These are phyloP conservation scores for Ogataea pini DNA, from an alignment of 805 yeast species.

Conservation along the genomic window DNA sequence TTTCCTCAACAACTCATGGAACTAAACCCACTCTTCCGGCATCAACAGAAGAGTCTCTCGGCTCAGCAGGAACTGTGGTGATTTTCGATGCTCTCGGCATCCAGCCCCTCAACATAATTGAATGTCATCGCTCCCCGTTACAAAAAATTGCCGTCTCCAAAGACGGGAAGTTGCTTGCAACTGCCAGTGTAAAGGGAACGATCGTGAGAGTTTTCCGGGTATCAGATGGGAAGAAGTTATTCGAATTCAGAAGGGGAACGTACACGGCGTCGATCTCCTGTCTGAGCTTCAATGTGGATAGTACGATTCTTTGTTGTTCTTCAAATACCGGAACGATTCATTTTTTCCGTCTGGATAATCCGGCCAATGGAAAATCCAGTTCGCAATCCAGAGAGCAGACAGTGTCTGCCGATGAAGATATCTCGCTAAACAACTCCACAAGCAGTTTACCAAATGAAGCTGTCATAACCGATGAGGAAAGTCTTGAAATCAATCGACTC, in stretches of 20 bases:
- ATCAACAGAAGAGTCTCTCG: slow-evolving; percentile 1
- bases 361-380: not conserved
- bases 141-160: slow-evolving; percentile 66
- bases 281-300: slow-evolving; percentile 70
- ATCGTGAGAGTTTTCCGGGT: slow-evolving; percentile 80
- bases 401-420: slow-evolving; percentile 8
- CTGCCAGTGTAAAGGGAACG: slow-evolving; percentile 90
- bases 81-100: slow-evolving; percentile 75
- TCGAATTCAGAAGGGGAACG: slow-evolving; percentile 81
- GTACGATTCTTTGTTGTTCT: slow-evolving; percentile 74
- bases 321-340: slow-evolving; percentile 93
- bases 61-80: slow-evolving; percentile 62
- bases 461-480: slow-evolving; percentile 29
- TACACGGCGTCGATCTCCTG: slow-evolving; percentile 81
- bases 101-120: slow-evolving; percentile 76
- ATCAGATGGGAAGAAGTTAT: slow-evolving; percentile 58
- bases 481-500: slow-evolving; percentile 34
- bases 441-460: slow-evolving; percentile 25
- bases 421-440: slow-evolving; percentile 3
- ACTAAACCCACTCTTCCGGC: too few relatives aligned
- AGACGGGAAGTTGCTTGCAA: slow-evolving; percentile 81
- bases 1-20: too few relatives aligned
- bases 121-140: slow-evolving; percentile 81
- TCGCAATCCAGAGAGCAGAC: not conserved
- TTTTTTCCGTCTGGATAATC: slow-evolving; percentile 50